These are phyloP conservation scores for Aureobasidium sp. DNA, from an alignment of 2,329 filamentous ascomycete species.

Conservation along the genomic window DNA sequence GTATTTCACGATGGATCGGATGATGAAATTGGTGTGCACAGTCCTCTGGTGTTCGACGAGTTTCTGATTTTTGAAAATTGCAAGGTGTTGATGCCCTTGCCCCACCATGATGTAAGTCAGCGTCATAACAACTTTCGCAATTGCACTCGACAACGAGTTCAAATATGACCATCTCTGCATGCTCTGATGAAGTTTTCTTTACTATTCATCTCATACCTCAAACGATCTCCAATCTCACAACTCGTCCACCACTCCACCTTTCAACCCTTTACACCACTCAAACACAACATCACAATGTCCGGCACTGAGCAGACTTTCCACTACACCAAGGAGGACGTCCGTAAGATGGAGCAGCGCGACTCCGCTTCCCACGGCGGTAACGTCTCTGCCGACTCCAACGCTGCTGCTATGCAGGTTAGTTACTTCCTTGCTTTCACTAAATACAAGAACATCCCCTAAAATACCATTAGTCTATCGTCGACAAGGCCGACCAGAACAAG, in stretches of 20 bases:
- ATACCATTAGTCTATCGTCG: constrained; percentile 18
- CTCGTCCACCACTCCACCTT: background rate
- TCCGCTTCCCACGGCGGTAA: constrained; percentile 34
- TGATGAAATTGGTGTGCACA: background rate
- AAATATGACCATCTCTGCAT: constrained; percentile 3
- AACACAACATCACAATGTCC: constrained; percentile 22
- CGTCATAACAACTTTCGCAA: constrained; percentile 1
- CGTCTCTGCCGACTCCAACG: constrained; percentile 36
- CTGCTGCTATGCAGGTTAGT: constrained; percentile 40
- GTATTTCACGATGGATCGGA: background rate
- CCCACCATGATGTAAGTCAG: constrained; percentile 9
- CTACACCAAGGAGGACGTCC: constrained; percentile 41
- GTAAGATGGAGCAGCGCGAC: constrained; percentile 38
- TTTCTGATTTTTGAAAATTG: constrained; percentile 2
- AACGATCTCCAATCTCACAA: background rate
- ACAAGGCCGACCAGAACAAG: constrained; percentile 40
- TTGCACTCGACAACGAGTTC: background rate
- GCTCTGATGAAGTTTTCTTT: constrained; percentile 2
- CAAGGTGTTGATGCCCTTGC: constrained; percentile 1
- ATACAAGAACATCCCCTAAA: background rate
- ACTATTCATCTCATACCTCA: constrained; percentile 7
- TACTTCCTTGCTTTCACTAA: no score
- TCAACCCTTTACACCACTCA: background rate
- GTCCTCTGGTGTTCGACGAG: constrained; percentile 4
- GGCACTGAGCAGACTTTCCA: constrained; percentile 37